These are phyloP conservation scores for Pseudotulostoma volvatum DNA, from an alignment of 495 filamentous ascomycete genomes.

Conservation along the genomic window DNA sequence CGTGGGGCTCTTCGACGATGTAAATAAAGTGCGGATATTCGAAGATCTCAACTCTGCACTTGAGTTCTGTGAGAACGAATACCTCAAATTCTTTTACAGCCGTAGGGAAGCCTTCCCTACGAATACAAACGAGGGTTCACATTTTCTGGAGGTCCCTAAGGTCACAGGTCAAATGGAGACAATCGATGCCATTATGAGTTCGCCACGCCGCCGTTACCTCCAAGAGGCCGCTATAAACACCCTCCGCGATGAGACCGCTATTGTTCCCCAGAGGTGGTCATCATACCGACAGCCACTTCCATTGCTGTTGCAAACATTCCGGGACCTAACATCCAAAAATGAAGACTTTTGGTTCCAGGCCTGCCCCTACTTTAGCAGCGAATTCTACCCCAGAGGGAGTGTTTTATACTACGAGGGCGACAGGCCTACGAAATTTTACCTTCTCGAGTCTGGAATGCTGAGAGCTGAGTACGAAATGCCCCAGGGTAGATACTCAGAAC, in stretches of 20 bases:
- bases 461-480: conserved; percentile 78
- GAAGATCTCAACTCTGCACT: conserved; percentile 83
- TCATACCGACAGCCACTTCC: conserved; percentile 77
- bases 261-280: conserved; percentile 45
- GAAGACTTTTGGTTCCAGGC: conserved; percentile 90
- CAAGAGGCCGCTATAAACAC: conserved; percentile 62
- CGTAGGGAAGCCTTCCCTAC: conserved; percentile 27
- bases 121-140: conserved; percentile 5
- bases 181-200: conserved; percentile 42
- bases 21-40: conserved; percentile 56
- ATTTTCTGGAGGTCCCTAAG: conserved; percentile 36
- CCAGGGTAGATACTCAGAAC: conserved; percentile 76
- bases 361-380: conserved; percentile 51
- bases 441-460: conserved; percentile 80
- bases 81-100: conserved; percentile 68
- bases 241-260: conserved; percentile 40
- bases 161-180: conserved; percentile 6
- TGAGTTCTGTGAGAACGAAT: conserved; percentile 89
- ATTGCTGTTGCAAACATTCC: conserved; percentile 83
- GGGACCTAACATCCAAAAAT: conserved; percentile 57
- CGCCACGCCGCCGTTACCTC: conserved; percentile 62
- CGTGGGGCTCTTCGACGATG: conserved; percentile 59
- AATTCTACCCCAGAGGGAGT: conserved; percentile 48
- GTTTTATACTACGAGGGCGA: conserved; percentile 62
- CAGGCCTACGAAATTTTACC: conserved; percentile 61